Conservation (phyloP, 106 monocot species). For the Chionographis japonica region DNA sequence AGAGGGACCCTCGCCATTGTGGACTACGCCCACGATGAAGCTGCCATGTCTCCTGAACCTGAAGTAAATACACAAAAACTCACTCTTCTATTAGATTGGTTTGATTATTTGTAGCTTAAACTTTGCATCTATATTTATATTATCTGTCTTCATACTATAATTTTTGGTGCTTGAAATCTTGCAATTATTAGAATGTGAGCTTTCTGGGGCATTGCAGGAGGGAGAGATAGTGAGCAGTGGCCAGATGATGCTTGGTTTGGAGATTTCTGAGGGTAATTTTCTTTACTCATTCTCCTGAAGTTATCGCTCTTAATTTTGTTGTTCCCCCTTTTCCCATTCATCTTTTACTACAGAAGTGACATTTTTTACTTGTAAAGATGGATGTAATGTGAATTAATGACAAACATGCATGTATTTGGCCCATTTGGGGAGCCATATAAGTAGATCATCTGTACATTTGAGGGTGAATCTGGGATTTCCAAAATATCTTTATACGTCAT, state of each 20-base stretch:
- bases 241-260: slow-evolving; percentile 17
- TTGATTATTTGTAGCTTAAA: neutral
- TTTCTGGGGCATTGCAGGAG: slow-evolving; percentile 29
- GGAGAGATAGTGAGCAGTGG: slow-evolving; percentile 25
- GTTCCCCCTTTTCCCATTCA: neutral
- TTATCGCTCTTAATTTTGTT: too few relatives aligned
- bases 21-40: slow-evolving; percentile 88
- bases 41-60: slow-evolving; percentile 74
- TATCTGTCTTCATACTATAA: neutral
- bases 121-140: neutral
- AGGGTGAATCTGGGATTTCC: too few relatives aligned
- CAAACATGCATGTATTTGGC: too few relatives aligned
- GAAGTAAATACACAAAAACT: slow-evolving; percentile 34
- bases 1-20: slow-evolving; percentile 54
- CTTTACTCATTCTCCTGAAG: neutral
- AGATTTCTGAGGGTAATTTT: slow-evolving; percentile 37
- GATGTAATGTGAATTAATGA: too few relatives aligned
- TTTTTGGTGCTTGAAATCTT: neutral
- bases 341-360: neutral
- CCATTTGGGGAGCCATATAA: too few relatives aligned
- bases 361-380: too few relatives aligned
- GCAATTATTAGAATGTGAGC: neutral
- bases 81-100: neutral
- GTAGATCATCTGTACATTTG: too few relatives aligned
- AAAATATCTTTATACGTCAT: too few relatives aligned